Percentiles rank a stretch among this genome's conserved stretches.
Conservation (phyloP, 2,329 filamentous ascomycete genomes). For the Colletotrichum tamarilloi region DNA sequence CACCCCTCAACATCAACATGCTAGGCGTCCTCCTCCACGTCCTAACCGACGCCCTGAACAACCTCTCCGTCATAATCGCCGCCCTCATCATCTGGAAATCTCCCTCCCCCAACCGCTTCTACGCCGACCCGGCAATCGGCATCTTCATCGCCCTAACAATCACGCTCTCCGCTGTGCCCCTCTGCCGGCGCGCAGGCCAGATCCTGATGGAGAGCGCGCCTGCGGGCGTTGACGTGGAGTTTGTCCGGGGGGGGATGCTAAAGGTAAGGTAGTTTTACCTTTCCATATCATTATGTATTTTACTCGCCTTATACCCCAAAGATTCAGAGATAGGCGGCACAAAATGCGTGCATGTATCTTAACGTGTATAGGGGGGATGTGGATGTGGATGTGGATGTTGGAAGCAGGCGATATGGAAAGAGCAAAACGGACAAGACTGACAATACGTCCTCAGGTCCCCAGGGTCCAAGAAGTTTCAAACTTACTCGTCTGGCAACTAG, state of each 20-base stretch:
- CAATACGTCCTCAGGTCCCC: conserved; percentile 60
- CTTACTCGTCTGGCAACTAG: conserved; percentile 79
- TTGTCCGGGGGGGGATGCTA: conserved; percentile 77
- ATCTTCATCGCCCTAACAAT: conserved; percentile 81
- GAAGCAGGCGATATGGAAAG: too few relatives aligned
- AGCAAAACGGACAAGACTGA: too few relatives aligned
- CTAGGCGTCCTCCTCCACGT: conserved; percentile 78
- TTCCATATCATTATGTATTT: too few relatives aligned
- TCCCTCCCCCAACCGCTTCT: conserved; percentile 68
- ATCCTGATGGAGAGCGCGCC: conserved; percentile 78
- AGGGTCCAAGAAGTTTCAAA: conserved; percentile 77
- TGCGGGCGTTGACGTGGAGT: conserved; percentile 65
- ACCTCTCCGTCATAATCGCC: conserved; percentile 78
- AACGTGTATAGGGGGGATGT: too few relatives aligned
- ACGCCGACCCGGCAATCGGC: conserved; percentile 77
- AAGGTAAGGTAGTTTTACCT: conserved; percentile 53
- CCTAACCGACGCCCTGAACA: conserved; percentile 79
- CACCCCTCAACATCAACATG: conserved; percentile 75
- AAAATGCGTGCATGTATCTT: too few relatives aligned
- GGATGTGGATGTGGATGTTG: too few relatives aligned
- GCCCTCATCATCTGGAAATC: conserved; percentile 77
- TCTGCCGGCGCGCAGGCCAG: conserved; percentile 70
- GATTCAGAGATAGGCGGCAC: too few relatives aligned
- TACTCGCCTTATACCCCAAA: too few relatives aligned
- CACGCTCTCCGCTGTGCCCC: conserved; percentile 69